These are phyloP conservation scores for Onygena corvina DNA, from an alignment of 2,329 filamentous ascomycete genomes.

Conservation along the genomic window DNA sequence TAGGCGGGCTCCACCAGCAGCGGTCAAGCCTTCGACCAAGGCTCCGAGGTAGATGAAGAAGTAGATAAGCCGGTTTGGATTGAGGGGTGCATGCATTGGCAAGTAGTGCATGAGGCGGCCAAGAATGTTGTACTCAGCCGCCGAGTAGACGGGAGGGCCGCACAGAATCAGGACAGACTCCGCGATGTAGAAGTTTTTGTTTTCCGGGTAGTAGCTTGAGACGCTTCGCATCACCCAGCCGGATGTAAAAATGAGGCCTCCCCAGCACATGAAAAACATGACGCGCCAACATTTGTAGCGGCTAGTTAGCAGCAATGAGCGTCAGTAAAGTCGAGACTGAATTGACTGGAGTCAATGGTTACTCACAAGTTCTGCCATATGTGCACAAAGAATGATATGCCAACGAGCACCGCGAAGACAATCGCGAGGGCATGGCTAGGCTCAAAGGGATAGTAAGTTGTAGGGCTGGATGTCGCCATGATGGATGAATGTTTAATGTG, in stretches of 20 bases:
- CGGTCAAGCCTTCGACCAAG: slow-evolving; percentile 26
- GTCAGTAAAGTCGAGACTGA: neutral
- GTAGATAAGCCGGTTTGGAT: slow-evolving; percentile 26
- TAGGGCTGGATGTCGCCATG: neutral
- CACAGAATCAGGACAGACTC: slow-evolving; percentile 26
- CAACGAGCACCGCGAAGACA: slow-evolving; percentile 25
- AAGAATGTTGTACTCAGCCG: slow-evolving; percentile 29
- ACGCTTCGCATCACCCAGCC: slow-evolving; percentile 28
- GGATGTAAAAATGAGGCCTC: slow-evolving; percentile 26
- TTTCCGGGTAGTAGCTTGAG: slow-evolving; percentile 22
- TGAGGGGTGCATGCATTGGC: slow-evolving; percentile 29
- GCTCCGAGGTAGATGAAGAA: slow-evolving; percentile 29
- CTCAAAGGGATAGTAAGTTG: slow-evolving; percentile 16
- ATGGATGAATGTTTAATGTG: neutral
- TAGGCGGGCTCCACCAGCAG: slow-evolving; percentile 21
- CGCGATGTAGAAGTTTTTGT: slow-evolving; percentile 25
- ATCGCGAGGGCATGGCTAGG: slow-evolving; percentile 26
- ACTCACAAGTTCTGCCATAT: slow-evolving; percentile 27
- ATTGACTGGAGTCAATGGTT: neutral
- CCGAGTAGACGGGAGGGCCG: slow-evolving; percentile 30
- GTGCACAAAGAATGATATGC: slow-evolving; percentile 23
- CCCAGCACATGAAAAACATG: slow-evolving; percentile 29
- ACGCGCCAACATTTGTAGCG: slow-evolving; percentile 26
- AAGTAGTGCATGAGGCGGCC: slow-evolving; percentile 30
- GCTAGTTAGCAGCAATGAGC: slow-evolving; percentile 11